These are phyloP conservation scores for Botryotinia globosa DNA, from an alignment of 2,329 filamentous ascomycete genomes.

Conservation along the genomic window DNA sequence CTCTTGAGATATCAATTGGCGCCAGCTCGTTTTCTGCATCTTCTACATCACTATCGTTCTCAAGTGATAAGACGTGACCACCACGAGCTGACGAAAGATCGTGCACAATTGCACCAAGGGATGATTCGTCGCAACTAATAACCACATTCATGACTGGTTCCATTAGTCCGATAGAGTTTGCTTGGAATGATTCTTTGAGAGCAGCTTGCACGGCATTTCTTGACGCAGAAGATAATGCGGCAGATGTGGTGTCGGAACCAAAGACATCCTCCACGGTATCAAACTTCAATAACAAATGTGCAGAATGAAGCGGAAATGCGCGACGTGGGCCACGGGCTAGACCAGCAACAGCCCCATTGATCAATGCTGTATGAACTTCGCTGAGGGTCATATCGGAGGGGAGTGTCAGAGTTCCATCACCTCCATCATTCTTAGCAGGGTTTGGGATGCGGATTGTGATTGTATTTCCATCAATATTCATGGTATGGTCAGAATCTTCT, in stretches of 20 bases:
- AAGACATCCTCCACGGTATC: constrained; percentile 64
- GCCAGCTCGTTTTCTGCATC: constrained; percentile 21
- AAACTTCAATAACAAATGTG: constrained; percentile 67
- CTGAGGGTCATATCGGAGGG: constrained; percentile 51
- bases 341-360: constrained; percentile 79
- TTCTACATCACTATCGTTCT: constrained; percentile 38
- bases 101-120: constrained; percentile 78
- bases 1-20: constrained; percentile 65
- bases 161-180: constrained; percentile 63
- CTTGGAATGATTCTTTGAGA: constrained; percentile 59
- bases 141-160: constrained; percentile 92
- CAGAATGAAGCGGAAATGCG: constrained; percentile 75
- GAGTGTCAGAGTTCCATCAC: constrained; percentile 44
- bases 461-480: constrained; percentile 68
- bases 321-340: constrained; percentile 81
- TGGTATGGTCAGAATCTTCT: constrained; percentile 42
- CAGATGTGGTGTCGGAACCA: constrained; percentile 62
- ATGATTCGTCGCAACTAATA: constrained; percentile 80
- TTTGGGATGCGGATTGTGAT: constrained; percentile 51
- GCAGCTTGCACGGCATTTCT: constrained; percentile 66
- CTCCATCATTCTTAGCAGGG: constrained; percentile 37
- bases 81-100: constrained; percentile 73
- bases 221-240: constrained; percentile 65
- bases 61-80: constrained; percentile 70
- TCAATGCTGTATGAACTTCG: constrained; percentile 53